Conservation (phyloP, 768 basidiomycete genomes). For the Termitomyces sp. region DNA sequence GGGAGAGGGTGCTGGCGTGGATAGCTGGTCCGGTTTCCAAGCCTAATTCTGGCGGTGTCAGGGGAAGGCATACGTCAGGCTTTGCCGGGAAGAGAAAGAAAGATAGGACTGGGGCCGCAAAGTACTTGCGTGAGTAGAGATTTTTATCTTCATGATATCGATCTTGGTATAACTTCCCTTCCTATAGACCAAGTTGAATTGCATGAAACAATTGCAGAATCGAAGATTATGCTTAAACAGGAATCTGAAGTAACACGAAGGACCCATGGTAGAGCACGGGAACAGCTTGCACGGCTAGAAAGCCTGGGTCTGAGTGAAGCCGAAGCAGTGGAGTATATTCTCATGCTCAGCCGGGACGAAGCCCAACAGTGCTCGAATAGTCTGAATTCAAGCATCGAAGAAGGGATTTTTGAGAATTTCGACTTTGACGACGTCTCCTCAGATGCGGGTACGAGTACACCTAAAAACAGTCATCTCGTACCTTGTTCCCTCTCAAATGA, state of each 20-base stretch:
- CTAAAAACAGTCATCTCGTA: conserved; percentile 16
- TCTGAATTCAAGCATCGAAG: conserved; percentile 24
- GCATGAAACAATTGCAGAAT: conserved; percentile 58
- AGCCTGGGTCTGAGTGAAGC: conserved; percentile 67
- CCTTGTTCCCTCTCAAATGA: conserved; percentile 33
- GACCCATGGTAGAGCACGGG: conserved; percentile 43
- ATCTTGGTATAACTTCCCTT: conserved; percentile 5
- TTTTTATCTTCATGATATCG: background rate
- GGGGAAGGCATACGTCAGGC: conserved; percentile 23
- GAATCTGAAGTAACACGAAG: conserved; percentile 36
- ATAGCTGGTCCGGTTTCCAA: conserved; percentile 44
- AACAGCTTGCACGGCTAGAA: conserved; percentile 52
- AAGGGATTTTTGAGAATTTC: conserved; percentile 57
- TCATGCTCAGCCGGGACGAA: conserved; percentile 86
- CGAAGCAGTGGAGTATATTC: conserved; percentile 73
- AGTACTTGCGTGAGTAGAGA: conserved; percentile 40
- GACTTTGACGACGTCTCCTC: conserved; percentile 30
- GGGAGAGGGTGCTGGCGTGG: conserved; percentile 64
- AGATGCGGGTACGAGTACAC: conserved; percentile 17
- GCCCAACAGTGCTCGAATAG: conserved; percentile 25
- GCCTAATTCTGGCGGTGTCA: conserved; percentile 27
- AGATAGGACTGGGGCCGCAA: conserved; percentile 26
- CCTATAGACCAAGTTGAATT: conserved; percentile 58
- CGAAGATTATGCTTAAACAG: conserved; percentile 43
- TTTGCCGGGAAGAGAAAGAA: conserved; percentile 28